A percentile compares a stretch with the other conserved stretches of the same genome.
These are phyloP conservation scores for Arthrobotrys megalospora DNA, from an alignment of 2,329 filamentous ascomycete species.

Conservation along the genomic window DNA sequence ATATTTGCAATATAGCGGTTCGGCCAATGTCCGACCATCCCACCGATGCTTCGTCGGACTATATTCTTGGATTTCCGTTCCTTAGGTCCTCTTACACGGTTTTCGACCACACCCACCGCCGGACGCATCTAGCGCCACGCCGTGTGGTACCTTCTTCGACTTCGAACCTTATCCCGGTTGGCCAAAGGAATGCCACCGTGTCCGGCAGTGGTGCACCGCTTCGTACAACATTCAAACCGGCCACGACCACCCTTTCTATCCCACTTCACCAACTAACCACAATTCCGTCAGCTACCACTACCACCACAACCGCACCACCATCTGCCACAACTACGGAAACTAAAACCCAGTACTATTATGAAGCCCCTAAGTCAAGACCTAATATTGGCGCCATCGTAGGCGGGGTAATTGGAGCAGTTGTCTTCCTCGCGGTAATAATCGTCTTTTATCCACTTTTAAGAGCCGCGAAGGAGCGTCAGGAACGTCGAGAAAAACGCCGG, in stretches of 20 bases:
- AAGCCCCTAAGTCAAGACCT: neutral
- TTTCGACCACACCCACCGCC: constrained; percentile 45
- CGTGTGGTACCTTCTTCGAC: constrained; percentile 2
- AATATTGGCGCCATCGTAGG: constrained; percentile 45
- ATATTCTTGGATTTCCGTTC: constrained; percentile 55
- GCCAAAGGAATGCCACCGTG: constrained; percentile 24
- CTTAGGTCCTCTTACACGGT: constrained; percentile 50
- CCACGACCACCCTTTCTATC: constrained; percentile 32
- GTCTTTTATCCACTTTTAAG: constrained; percentile 51
- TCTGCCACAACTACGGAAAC: constrained; percentile 7
- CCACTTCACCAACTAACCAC: constrained; percentile 15
- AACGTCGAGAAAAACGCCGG: constrained; percentile 1
- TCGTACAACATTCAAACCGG: constrained; percentile 20
- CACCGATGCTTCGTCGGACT: constrained; percentile 21
- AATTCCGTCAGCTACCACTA: constrained; percentile 12
- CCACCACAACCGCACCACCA: constrained; percentile 1
- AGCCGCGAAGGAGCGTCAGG: constrained; percentile 10
- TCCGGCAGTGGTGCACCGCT: constrained; percentile 34
- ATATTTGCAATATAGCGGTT: constrained; percentile 37
- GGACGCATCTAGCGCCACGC: constrained; percentile 48
- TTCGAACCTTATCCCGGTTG: constrained; percentile 38
- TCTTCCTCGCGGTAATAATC: constrained; percentile 44
- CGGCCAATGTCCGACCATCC: constrained; percentile 43
- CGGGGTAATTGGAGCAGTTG: constrained; percentile 40
- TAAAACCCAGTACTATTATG: constrained; percentile 18